A percentile compares a stretch with the other conserved stretches of the same genome.
Evolutionary conservation across 2,329 filamentous ascomycete species (phyloP).

Genomic region (Aspergillus sp.): DNA sequence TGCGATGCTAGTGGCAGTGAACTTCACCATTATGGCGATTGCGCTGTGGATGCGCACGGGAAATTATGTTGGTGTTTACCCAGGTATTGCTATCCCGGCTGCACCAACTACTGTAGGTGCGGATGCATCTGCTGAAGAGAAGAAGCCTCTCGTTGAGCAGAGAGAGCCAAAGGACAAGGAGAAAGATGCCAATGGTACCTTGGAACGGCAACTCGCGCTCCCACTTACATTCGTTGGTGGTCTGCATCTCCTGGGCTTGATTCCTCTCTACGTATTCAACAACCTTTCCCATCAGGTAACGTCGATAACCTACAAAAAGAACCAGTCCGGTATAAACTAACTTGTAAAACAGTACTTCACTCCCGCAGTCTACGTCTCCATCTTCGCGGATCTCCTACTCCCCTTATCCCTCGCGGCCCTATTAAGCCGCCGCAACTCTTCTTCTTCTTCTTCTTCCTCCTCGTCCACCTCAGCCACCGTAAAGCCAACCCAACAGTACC

Average conservation of each 20-base stretch:
- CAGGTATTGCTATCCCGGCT: conserved; percentile 3
- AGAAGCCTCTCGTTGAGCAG: conserved; percentile 12
- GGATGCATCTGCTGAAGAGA: conserved; percentile 21
- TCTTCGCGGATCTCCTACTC: conserved; percentile 47
- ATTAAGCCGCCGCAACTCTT: conserved; percentile 41
- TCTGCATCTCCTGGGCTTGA: conserved; percentile 65
- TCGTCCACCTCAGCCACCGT: background rate
- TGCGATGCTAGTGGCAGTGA: conserved; percentile 92
- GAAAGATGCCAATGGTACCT: conserved; percentile 13
- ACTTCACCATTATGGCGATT: conserved; percentile 93
- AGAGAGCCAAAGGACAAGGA: conserved; percentile 11
- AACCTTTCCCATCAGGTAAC: conserved; percentile 57
- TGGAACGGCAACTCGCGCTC: conserved; percentile 36
- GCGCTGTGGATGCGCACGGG: conserved; percentile 90
- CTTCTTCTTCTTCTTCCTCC: conserved; percentile 40
- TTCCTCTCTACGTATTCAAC: conserved; percentile 85
- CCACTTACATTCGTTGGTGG: conserved; percentile 63
- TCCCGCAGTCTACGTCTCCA: conserved; percentile 52
- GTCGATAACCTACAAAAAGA: conserved; percentile 16
- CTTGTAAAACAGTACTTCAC: conserved; percentile 46
- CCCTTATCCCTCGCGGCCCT: conserved; percentile 50
- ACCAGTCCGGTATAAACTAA: conserved; percentile 8
- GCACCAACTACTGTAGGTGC: conserved; percentile 7
- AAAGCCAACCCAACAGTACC: conserved; percentile 53
- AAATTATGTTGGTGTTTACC: conserved; percentile 30